Percentiles rank a stretch among this genome's conserved stretches.
phyloP scores from a whole-genome alignment of 1,284 basidiomycete species.

The Gymnopus androsaceus region DNA sequence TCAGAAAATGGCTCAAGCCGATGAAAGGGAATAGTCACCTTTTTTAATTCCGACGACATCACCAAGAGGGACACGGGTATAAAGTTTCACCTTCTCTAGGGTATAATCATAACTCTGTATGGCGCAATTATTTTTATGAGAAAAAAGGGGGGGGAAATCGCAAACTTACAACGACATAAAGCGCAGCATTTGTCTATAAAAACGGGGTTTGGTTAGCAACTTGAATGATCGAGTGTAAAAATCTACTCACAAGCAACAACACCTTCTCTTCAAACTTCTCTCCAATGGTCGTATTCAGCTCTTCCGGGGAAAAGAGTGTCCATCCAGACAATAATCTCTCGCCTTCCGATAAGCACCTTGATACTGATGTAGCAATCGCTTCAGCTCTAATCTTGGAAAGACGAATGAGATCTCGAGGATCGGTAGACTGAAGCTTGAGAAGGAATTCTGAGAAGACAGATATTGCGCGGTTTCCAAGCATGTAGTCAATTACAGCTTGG shows the following conservation, averaged over 20 bases:
- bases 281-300: constrained; percentile 70
- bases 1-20: constrained; percentile 8
- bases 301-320: constrained; percentile 88
- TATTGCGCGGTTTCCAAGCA: constrained; percentile 83
- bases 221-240: too few relatives aligned
- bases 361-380: constrained; percentile 86
- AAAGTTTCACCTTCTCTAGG: constrained; percentile 87
- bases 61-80: constrained; percentile 84
- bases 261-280: constrained; percentile 93
- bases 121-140: constrained; percentile 14
- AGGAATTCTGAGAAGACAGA: constrained; percentile 92
- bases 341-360: constrained; percentile 78
- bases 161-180: constrained; percentile 51
- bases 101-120: constrained; percentile 85
- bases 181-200: constrained; percentile 45
- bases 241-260: constrained; percentile 71
- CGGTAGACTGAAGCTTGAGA: constrained; percentile 81
- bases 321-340: constrained; percentile 85
- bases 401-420: constrained; percentile 86
- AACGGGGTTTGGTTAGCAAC: too few relatives aligned
- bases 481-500: constrained; percentile 92
- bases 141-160: constrained; percentile 10
- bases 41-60: constrained; percentile 84
- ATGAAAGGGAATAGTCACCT: constrained; percentile 46
- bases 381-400: constrained; percentile 87